phyloP scores from a whole-genome alignment of 306 rosid genomes.

The Cicer yamashitae region DNA sequence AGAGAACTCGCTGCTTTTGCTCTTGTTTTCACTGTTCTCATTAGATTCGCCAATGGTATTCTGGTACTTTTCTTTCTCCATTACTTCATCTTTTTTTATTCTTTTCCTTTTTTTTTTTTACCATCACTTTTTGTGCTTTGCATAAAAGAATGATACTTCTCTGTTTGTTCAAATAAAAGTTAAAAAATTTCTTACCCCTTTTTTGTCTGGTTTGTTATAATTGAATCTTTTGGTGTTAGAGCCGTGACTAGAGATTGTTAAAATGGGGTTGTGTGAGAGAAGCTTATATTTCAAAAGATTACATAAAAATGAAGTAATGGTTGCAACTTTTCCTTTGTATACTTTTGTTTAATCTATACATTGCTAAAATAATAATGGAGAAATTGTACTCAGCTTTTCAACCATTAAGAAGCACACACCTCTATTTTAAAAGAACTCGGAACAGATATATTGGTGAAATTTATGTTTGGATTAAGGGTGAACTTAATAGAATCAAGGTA shows the following conservation, averaged over 20 bases:
- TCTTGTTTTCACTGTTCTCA: conserved; percentile 54
- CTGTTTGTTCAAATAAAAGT: not conserved
- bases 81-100: not conserved
- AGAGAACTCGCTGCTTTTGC: conserved; percentile 62
- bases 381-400: no score
- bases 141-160: not conserved
- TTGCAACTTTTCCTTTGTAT: conserved; percentile 20
- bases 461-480: no score
- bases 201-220: not conserved
- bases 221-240: not conserved
- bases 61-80: conserved; percentile 40
- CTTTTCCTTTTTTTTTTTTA: not conserved
- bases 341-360: not conserved
- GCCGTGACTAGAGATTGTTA: not conserved
- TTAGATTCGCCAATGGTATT: conserved; percentile 61
- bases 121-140: not conserved
- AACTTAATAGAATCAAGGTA: no score
- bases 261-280: conserved; percentile 5
- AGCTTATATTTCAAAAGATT: not conserved
- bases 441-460: not conserved
- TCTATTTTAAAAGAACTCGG: not conserved
- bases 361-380: not conserved
- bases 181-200: not conserved
- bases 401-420: no score
- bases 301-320: not conserved